Conservation (phyloP, 75 land plant species). For the Selaginella moellendorffii region DNA sequence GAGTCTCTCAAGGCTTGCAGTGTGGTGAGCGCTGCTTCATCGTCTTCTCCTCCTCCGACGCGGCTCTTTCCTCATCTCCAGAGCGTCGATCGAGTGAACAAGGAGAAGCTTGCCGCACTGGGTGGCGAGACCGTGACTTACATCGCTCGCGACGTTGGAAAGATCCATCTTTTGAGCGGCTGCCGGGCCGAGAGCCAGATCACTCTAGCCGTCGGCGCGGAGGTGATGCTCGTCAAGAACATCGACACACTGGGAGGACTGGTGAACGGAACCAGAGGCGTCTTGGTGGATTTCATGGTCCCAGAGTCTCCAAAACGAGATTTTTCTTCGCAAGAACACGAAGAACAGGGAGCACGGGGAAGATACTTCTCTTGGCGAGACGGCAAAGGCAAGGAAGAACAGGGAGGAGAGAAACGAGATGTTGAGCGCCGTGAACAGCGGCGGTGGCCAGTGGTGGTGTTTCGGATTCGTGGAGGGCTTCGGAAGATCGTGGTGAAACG, state of each 20-base stretch:
- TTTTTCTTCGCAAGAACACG: too few species aligned
- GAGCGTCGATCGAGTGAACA: constrained; percentile 41
- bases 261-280: constrained; percentile 61
- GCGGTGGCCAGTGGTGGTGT: constrained; percentile 41
- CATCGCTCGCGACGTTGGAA: constrained; percentile 36
- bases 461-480: constrained; percentile 30
- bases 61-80: constrained; percentile 37
- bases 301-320: too few species aligned
- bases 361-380: constrained; percentile 12
- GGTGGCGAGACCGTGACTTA: constrained; percentile 16
- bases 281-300: constrained; percentile 40
- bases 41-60: constrained; percentile 14
- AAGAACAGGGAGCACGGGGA: too few species aligned
- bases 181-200: constrained; percentile 31
- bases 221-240: constrained; percentile 61
- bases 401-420: not conserved
- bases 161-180: constrained; percentile 20
- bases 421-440: constrained; percentile 8
- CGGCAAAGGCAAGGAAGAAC: constrained; percentile 6
- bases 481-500: constrained; percentile 25
- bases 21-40: constrained; percentile 4
- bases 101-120: constrained; percentile 30
- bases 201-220: constrained; percentile 44
- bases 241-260: constrained; percentile 24
- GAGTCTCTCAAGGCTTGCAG: constrained; percentile 19